These are phyloP conservation scores for Acanthamoeba healyi DNA, from an alignment of 208 protist genomes.

Conservation along the genomic window DNA sequence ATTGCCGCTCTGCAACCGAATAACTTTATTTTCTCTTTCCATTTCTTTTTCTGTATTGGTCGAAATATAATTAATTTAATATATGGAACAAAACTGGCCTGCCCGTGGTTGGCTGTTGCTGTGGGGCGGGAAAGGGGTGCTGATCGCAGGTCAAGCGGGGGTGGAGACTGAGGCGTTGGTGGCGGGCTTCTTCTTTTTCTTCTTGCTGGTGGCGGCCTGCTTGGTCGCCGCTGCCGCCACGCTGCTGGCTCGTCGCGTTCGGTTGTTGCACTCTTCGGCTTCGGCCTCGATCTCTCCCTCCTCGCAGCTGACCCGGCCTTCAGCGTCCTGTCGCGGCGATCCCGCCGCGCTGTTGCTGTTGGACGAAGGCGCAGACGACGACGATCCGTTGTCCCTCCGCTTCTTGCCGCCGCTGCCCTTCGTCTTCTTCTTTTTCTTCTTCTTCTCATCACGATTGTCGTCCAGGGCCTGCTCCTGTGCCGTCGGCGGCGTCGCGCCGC, in stretches of 20 bases:
- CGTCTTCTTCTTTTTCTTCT: constrained; percentile 14
- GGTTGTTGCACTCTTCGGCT: not conserved
- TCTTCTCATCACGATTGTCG: not conserved
- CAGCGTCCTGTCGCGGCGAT: not conserved
- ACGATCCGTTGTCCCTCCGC: not conserved
- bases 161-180: not conserved
- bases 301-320: not conserved
- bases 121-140: too few species aligned
- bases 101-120: too few species aligned
- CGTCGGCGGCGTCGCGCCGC: not conserved
- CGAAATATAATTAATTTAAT: not conserved
- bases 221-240: not conserved
- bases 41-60: not conserved
- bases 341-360: not conserved
- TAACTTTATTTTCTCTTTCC: not conserved
- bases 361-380: not conserved
- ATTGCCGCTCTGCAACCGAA: not conserved
- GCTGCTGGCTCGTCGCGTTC: not conserved
- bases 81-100: too few species aligned
- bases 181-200: not conserved
- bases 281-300: not conserved
- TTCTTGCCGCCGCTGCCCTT: not conserved
- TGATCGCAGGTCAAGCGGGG: not conserved
- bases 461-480: too few species aligned
- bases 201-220: not conserved